Base-by-base conservation (phyloP, 805 yeast species). In the Starmerella ratchasimensis region DNA sequence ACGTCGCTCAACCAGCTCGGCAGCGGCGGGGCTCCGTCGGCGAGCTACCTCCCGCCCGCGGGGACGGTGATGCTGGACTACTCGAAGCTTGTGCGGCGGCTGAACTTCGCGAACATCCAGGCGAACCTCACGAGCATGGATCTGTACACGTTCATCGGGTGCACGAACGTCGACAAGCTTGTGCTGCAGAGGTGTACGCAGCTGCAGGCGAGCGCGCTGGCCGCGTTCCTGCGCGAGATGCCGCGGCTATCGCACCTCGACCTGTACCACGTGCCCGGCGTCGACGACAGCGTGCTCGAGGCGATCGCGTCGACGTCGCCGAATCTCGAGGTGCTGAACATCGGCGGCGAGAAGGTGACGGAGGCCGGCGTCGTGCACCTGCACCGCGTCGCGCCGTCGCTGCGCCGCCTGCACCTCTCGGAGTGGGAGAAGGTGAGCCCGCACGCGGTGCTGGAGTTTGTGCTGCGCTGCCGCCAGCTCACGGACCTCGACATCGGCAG, bases 401-500 rank as follows among this genome's bases (percentile, higher is more conserved):
- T 88, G 45, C 82, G 84, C 53, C 68, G 97, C 49, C 74, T 88
- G 35, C 82, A 82, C 53, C 67, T 90, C 37, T 76, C 84, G 41
- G 80, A 79, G 39, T 79, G 82, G 54, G 61, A 61, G 26, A 66
- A 67, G 39, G 69, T 88, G 41, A 69, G 76, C 33, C 90, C 81
- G 56, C 69, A 60, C 8, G 66, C 78, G 9, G 64, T 86, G 5
- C 51, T 63, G 28, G 65, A 68, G 17, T 64, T 48, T 13, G 45
- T 84, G 57, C 75, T 79, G 37, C 62, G 69, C 53, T 88, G 96
- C 57, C 77, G 78, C 29, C 67, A 76, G 39, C 63, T 88, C 34
- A 93, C 86, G 14, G 98, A 88, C 58, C 77, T 90, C 36, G 97
- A 88, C 59, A 65, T 88, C 34, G 75, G 31, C 80, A 94, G 58